phyloP scores from a whole-genome alignment of 2,329 filamentous ascomycete species.

The Pseudopithomyces maydicus region DNA sequence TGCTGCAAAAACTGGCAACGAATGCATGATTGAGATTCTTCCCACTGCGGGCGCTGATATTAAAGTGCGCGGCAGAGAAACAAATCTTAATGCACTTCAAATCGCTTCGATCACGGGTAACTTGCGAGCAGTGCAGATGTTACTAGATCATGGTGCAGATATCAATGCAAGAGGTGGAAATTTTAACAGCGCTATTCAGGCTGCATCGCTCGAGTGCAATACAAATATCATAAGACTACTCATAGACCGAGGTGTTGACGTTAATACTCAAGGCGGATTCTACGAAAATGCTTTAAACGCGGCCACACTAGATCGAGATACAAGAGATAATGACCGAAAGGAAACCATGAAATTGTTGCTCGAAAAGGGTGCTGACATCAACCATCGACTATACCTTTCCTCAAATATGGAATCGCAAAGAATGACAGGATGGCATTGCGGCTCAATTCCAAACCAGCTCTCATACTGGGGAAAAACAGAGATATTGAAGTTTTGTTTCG shows the following conservation, averaged over 20 bases:
- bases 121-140: too few relatives aligned
- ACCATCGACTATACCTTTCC: too few relatives aligned
- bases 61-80: too few relatives aligned
- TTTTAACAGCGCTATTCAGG: slow-evolving; percentile 1
- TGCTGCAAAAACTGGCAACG: not conserved
- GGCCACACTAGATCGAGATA: too few relatives aligned
- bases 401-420: too few relatives aligned
- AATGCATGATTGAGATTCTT: not conserved
- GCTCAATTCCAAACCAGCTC: too few relatives aligned
- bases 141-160: not conserved
- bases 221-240: not conserved
- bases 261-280: not conserved
- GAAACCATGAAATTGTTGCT: slow-evolving; percentile 3
- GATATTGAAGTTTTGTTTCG: too few relatives aligned
- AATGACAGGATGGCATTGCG: too few relatives aligned
- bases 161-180: not conserved
- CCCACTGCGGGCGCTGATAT: not conserved
- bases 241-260: not conserved
- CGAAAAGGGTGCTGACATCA: not conserved
- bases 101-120: too few relatives aligned
- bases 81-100: too few relatives aligned
- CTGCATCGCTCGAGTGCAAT: not conserved
- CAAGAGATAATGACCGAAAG: not conserved
- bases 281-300: not conserved
- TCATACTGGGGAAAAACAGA: too few relatives aligned